Evolutionary conservation across 441 rosid genomes (phyloP).

Genomic region (Breynia disticha): DNA sequence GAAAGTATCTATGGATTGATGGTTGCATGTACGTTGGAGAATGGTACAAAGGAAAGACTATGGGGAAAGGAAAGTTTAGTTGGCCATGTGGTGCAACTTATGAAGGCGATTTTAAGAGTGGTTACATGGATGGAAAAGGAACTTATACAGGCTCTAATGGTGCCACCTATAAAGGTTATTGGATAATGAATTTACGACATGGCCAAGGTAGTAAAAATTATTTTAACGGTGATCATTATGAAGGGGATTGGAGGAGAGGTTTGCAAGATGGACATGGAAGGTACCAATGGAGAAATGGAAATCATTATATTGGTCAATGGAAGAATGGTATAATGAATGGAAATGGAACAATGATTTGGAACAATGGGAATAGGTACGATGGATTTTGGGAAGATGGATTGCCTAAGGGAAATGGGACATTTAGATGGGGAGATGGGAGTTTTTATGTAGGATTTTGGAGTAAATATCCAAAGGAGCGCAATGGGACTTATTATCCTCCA

Average conservation of each 20-base stretch:
- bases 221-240: slow-evolving; percentile 65
- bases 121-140: slow-evolving; percentile 91
- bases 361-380: slow-evolving; percentile 73
- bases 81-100: slow-evolving; percentile 96
- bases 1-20: slow-evolving; percentile 84
- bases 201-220: slow-evolving; percentile 65
- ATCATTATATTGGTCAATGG: slow-evolving; percentile 75
- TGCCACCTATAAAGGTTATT: slow-evolving; percentile 57
- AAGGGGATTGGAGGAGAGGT: slow-evolving; percentile 87
- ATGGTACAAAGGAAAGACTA: slow-evolving; percentile 69
- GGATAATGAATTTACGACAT: slow-evolving; percentile 86
- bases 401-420: slow-evolving; percentile 88
- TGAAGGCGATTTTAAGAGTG: slow-evolving; percentile 85
- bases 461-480: slow-evolving; percentile 59
- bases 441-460: slow-evolving; percentile 88
- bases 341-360: slow-evolving; percentile 76
- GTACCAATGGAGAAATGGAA: slow-evolving; percentile 79
- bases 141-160: slow-evolving; percentile 66
- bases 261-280: slow-evolving; percentile 84
- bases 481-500: slow-evolving; percentile 75
- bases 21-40: slow-evolving; percentile 94
- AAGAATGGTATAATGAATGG: slow-evolving; percentile 68
- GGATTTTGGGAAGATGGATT: slow-evolving; percentile 86
- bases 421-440: slow-evolving; percentile 68
- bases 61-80: slow-evolving; percentile 81